Evolutionary conservation across 116 monocot genomes (phyloP).

Genomic region (Phalaenopsis hybrid): DNA sequence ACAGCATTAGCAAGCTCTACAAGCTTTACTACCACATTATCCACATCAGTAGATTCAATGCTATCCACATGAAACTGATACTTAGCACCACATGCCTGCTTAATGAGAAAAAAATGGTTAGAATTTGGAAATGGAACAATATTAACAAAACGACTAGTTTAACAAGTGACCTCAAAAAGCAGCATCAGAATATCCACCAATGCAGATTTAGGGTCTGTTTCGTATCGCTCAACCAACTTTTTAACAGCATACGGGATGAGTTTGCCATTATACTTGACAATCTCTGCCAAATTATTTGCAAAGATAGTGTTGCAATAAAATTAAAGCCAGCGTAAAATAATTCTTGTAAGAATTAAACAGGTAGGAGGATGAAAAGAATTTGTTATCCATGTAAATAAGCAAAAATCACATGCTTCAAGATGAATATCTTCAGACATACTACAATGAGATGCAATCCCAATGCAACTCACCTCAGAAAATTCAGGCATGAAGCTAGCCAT

Average conservation of each 20-base stretch:
- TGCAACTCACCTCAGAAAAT: not conserved
- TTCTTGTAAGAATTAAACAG: not conserved
- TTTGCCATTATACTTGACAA: conserved; percentile 61
- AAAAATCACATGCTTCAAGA: not conserved
- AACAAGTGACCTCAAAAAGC: conserved; percentile 70
- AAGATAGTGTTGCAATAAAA: not conserved
- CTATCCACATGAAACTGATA: conserved; percentile 59
- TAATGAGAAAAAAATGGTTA: not conserved
- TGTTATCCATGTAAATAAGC: not conserved
- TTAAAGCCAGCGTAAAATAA: not conserved
- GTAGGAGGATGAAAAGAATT: not conserved
- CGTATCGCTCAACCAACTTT: conserved; percentile 71
- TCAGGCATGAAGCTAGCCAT: not conserved
- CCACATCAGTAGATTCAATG: conserved; percentile 69
- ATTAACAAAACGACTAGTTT: conserved; percentile 4
- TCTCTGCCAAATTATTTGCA: conserved; percentile 37
- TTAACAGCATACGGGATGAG: conserved; percentile 64
- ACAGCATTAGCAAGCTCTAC: conserved; percentile 79
- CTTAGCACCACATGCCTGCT: conserved; percentile 85
- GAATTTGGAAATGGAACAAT: not conserved
- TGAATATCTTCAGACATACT: not conserved
- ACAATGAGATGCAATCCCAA: not conserved
- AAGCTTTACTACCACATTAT: conserved; percentile 68
- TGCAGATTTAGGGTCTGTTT: conserved; percentile 61
- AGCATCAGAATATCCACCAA: conserved; percentile 66